phyloP scores from a whole-genome alignment of 257 asterid genomes.

The Schizonepeta tenuifolia region DNA sequence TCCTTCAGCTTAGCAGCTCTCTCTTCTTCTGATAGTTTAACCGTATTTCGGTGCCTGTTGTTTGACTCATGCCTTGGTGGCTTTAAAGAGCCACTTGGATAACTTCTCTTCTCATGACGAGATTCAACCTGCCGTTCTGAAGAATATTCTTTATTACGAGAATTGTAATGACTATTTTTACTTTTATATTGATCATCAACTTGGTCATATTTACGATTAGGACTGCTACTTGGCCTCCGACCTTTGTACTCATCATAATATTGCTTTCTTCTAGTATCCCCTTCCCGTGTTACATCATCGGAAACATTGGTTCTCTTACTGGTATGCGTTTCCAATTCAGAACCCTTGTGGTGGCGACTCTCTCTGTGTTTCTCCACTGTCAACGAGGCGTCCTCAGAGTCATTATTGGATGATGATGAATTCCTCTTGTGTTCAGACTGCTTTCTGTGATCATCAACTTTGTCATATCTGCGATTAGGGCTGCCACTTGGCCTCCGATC shows the following conservation, averaged over 20 bases:
- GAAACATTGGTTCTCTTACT: slow-evolving; percentile 27
- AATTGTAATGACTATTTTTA: slow-evolving; percentile 28
- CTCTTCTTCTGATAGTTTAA: slow-evolving; percentile 86
- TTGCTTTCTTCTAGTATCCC: slow-evolving; percentile 40
- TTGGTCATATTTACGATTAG: slow-evolving; percentile 26
- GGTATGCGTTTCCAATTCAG: slow-evolving; percentile 35
- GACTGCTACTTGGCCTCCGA: slow-evolving; percentile 23
- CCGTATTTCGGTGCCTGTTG: slow-evolving; percentile 48
- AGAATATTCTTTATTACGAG: slow-evolving; percentile 36
- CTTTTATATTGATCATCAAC: slow-evolving; percentile 28
- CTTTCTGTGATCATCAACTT: slow-evolving; percentile 40
- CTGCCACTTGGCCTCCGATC: slow-evolving; percentile 30
- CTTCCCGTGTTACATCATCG: slow-evolving; percentile 49
- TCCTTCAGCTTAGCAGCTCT: slow-evolving; percentile 83
- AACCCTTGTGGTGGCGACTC: slow-evolving; percentile 35
- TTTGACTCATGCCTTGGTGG: slow-evolving; percentile 47
- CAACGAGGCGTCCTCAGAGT: slow-evolving; percentile 41
- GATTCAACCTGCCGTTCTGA: slow-evolving; percentile 45
- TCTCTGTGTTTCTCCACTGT: slow-evolving; percentile 42
- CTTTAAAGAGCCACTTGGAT: slow-evolving; percentile 39
- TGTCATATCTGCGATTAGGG: slow-evolving; percentile 24
- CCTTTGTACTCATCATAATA: slow-evolving; percentile 43
- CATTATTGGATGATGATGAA: slow-evolving; percentile 54
- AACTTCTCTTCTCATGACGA: slow-evolving; percentile 33
- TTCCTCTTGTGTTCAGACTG: slow-evolving; percentile 52